A percentile compares a stretch with the other conserved stretches of the same genome.
These are phyloP conservation scores for Syzygium grande DNA, from an alignment of 345 rosid genomes.

Conservation along the genomic window DNA sequence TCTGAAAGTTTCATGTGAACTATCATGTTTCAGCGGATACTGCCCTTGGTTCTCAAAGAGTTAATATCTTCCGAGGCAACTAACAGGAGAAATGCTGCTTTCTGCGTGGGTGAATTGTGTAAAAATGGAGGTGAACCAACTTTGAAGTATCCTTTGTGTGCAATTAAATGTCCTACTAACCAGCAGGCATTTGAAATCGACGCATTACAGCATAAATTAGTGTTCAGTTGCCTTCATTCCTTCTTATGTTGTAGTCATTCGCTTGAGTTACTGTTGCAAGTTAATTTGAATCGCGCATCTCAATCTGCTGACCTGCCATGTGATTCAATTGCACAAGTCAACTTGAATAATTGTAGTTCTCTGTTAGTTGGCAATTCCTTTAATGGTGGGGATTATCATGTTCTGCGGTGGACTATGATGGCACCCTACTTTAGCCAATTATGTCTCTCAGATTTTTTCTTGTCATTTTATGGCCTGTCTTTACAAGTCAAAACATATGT, in stretches of 20 bases:
- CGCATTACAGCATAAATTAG: not conserved
- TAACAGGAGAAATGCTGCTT: constrained; percentile 97
- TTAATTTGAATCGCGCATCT: not conserved
- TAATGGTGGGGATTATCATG: not conserved
- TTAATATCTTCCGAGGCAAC: constrained; percentile 77
- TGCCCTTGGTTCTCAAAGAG: constrained; percentile 92
- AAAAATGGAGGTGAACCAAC: constrained; percentile 85
- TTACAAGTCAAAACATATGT: not conserved
- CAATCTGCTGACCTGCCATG: not conserved
- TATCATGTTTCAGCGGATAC: constrained; percentile 56
- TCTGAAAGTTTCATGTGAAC: not conserved
- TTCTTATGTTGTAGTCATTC: not conserved
- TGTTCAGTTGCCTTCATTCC: not conserved
- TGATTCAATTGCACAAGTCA: not conserved
- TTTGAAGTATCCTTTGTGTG: constrained; percentile 68
- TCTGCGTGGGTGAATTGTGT: constrained; percentile 95
- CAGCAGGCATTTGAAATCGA: not conserved
- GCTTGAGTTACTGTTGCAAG: not conserved
- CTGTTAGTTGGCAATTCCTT: not conserved
- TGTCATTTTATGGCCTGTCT: not conserved
- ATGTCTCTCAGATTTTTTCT: not conserved
- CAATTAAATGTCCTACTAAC: not conserved
- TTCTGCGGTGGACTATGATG: not conserved
- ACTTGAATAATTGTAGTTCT: not conserved
- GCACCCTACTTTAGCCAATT: not conserved